These are phyloP conservation scores for Fusarium poae DNA, from an alignment of 2,329 filamentous ascomycete species.

Conservation along the genomic window DNA sequence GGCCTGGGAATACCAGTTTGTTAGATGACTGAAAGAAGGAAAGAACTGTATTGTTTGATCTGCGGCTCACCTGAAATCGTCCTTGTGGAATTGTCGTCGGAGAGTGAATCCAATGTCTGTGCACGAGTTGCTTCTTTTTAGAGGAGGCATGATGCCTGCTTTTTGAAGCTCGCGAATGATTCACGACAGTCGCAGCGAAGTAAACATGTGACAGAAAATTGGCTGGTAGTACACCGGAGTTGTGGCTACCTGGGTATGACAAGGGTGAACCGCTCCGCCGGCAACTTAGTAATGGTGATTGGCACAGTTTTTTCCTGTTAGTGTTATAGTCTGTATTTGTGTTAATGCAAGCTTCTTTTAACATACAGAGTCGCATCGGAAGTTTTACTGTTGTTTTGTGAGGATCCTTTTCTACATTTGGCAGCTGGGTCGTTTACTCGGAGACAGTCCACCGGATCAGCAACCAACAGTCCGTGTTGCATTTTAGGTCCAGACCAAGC, in stretches of 20 bases:
- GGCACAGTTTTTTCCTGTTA: slow-evolving; percentile 28
- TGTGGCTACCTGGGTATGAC: not conserved
- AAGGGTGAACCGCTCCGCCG: slow-evolving; percentile 11
- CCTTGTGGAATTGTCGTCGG: slow-evolving; percentile 78
- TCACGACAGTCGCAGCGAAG: slow-evolving; percentile 10
- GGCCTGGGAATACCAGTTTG: slow-evolving; percentile 66
- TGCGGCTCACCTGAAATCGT: slow-evolving; percentile 72
- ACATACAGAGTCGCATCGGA: slow-evolving; percentile 36
- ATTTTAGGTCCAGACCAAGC: not conserved
- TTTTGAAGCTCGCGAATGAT: slow-evolving; percentile 16
- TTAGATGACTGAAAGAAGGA: slow-evolving; percentile 4
- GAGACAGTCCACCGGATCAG: slow-evolving; percentile 29
- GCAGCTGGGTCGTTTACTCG: slow-evolving; percentile 18
- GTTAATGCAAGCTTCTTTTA: slow-evolving; percentile 16
- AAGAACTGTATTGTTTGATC: not conserved
- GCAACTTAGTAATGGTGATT: slow-evolving; percentile 24
- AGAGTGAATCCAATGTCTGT: slow-evolving; percentile 81
- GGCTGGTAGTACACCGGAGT: not conserved
- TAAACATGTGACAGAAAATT: not conserved
- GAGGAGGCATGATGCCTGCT: slow-evolving; percentile 55
- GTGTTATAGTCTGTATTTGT: slow-evolving; percentile 13
- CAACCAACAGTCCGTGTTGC: slow-evolving; percentile 4
- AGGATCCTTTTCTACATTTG: slow-evolving; percentile 37
- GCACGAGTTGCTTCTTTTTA: slow-evolving; percentile 62
- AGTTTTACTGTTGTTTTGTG: slow-evolving; percentile 16